phyloP scores from a whole-genome alignment of 805 yeast species.

The Candida insectorum region DNA sequence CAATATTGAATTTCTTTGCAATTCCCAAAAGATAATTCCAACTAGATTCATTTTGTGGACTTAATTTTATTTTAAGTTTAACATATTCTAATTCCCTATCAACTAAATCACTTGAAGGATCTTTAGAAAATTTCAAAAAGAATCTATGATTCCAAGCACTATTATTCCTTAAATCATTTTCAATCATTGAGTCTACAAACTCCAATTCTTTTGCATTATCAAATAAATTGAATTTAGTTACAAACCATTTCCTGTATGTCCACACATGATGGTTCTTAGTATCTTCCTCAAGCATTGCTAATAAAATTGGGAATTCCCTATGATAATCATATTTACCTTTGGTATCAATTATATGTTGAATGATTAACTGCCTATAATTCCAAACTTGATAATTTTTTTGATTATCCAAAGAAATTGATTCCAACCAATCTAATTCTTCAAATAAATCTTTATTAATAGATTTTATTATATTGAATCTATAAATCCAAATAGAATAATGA shows the following conservation, averaged over 20 bases:
- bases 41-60: slow-evolving; percentile 79
- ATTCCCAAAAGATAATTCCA: slow-evolving; percentile 83
- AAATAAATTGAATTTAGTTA: slow-evolving; percentile 50
- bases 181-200: slow-evolving; percentile 48
- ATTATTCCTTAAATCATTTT: slow-evolving; percentile 75
- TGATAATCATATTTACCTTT: slow-evolving; percentile 9
- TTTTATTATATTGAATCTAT: slow-evolving; percentile 52
- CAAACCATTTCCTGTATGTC: slow-evolving; percentile 88
- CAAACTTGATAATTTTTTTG: slow-evolving; percentile 96
- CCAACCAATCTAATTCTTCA: slow-evolving; percentile 77
- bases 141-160: slow-evolving; percentile 91
- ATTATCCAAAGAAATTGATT: slow-evolving; percentile 65
- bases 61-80: slow-evolving; percentile 44
- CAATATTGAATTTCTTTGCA: slow-evolving; percentile 21
- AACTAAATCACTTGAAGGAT: slow-evolving; percentile 11
- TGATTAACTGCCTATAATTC: slow-evolving; percentile 79
- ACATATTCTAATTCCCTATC: slow-evolving; percentile 54
- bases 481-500: slow-evolving; percentile 88
- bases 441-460: slow-evolving; percentile 35
- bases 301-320: slow-evolving; percentile 65
- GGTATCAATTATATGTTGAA: slow-evolving; percentile 30
- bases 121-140: slow-evolving; percentile 40
- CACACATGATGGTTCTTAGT: slow-evolving; percentile 94
- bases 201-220: slow-evolving; percentile 44
- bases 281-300: slow-evolving; percentile 71